Percentiles rank a stretch among this genome's conserved stretches.
These are phyloP conservation scores for Pleurostoma richardsiae DNA, from an alignment of 2,329 filamentous ascomycete genomes.

Conservation along the genomic window DNA sequence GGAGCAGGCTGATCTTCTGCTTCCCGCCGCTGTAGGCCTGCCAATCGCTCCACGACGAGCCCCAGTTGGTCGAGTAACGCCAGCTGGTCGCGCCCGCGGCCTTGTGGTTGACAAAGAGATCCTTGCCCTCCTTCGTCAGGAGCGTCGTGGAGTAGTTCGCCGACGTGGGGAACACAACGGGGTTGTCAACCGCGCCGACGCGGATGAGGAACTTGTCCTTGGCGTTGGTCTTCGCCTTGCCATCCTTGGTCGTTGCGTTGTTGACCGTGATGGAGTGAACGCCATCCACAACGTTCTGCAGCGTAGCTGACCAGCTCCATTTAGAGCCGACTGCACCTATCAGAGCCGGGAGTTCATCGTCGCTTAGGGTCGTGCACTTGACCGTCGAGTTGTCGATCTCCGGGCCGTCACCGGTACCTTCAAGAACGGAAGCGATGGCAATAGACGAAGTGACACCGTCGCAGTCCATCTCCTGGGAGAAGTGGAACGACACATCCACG, in stretches of 20 bases:
- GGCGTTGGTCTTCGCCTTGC: slow-evolving; percentile 41
- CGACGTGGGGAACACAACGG: slow-evolving; percentile 48
- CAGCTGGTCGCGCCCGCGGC: slow-evolving; percentile 58
- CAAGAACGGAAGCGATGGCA: slow-evolving; percentile 45
- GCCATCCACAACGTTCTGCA: slow-evolving; percentile 54
- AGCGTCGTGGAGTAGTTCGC: slow-evolving; percentile 55
- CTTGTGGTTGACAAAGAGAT: slow-evolving; percentile 46
- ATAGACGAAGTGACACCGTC: slow-evolving; percentile 43
- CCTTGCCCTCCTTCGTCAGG: slow-evolving; percentile 30
- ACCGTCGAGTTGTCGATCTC: slow-evolving; percentile 37
- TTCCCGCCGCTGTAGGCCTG: slow-evolving; percentile 46
- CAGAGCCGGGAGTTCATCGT: slow-evolving; percentile 26
- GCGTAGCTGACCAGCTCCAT: slow-evolving; percentile 47
- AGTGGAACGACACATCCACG: slow-evolving; percentile 44
- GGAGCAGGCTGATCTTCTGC: slow-evolving; percentile 37
- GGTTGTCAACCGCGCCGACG: slow-evolving; percentile 52
- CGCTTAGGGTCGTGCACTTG: slow-evolving; percentile 34
- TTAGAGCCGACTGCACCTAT: slow-evolving; percentile 47
- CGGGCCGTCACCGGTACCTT: slow-evolving; percentile 31
- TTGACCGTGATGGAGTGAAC: slow-evolving; percentile 53
- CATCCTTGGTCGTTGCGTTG: slow-evolving; percentile 40
- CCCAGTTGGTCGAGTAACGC: slow-evolving; percentile 59
- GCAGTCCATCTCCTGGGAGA: slow-evolving; percentile 58
- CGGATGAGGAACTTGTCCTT: slow-evolving; percentile 57
- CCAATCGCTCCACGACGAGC: slow-evolving; percentile 55